Conservation (phyloP, 2,329 filamentous ascomycete genomes). For the Penicillium sumatraense region DNA sequence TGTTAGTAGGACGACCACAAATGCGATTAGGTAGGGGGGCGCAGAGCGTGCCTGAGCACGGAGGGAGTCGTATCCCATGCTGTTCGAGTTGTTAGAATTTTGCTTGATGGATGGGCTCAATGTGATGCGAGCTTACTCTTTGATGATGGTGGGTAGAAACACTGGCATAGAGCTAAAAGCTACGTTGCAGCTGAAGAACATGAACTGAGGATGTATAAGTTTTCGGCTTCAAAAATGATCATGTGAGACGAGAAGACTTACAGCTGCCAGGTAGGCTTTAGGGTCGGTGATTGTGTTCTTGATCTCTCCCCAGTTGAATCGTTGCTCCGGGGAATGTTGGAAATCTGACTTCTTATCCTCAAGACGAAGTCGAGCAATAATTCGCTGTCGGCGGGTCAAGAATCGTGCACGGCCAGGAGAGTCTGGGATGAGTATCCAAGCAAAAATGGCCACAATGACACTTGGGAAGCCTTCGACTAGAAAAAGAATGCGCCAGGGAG, state of each 20-base stretch:
- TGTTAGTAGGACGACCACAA: slow-evolving; percentile 71
- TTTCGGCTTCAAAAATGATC: background rate
- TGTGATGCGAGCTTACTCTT: slow-evolving; percentile 21
- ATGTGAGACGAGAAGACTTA: slow-evolving; percentile 32
- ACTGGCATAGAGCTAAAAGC: slow-evolving; percentile 87
- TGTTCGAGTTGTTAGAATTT: slow-evolving; percentile 19
- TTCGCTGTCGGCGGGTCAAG: slow-evolving; percentile 66
- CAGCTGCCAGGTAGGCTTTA: slow-evolving; percentile 73
- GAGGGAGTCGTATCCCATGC: slow-evolving; percentile 72
- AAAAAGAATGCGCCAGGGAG: slow-evolving; percentile 84
- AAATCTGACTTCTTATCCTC: slow-evolving; percentile 53
- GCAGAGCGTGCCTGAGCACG: slow-evolving; percentile 78
- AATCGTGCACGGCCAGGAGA: slow-evolving; percentile 69
- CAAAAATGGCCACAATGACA: slow-evolving; percentile 72
- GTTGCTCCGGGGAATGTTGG: slow-evolving; percentile 35
- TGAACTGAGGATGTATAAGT: slow-evolving; percentile 50
- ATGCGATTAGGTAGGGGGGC: slow-evolving; percentile 79
- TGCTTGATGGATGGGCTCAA: background rate
- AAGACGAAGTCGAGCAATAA: slow-evolving; percentile 72
- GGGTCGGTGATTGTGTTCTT: slow-evolving; percentile 66
- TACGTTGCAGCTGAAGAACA: slow-evolving; percentile 88
- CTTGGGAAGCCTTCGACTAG: slow-evolving; percentile 85
- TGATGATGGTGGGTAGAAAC: slow-evolving; percentile 81
- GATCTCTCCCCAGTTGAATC: slow-evolving; percentile 62
- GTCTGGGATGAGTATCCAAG: slow-evolving; percentile 78